A percentile compares a stretch with the other conserved stretches of the same genome.
Evolutionary conservation across 345 rosid genomes (phyloP).

Genomic region (Brassica nigra): DNA sequence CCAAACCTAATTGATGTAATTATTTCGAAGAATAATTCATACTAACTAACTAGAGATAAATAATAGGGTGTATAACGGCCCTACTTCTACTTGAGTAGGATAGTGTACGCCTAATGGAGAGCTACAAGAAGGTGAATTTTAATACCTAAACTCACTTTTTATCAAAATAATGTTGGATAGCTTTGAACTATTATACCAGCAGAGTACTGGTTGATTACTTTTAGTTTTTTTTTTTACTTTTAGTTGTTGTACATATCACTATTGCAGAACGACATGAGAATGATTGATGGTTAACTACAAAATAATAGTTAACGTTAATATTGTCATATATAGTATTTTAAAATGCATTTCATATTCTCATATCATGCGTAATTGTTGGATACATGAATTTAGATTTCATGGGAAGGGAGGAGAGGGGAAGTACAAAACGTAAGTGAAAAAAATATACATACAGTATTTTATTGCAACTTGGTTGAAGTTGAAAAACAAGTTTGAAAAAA

Average conservation of each 20-base stretch:
- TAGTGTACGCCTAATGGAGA: neutral
- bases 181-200: neutral
- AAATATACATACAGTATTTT: neutral
- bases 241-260: neutral
- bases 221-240: neutral
- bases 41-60: neutral
- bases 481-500: neutral
- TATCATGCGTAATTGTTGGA: neutral
- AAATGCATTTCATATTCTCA: neutral
- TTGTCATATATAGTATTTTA: neutral
- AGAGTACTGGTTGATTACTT: neutral
- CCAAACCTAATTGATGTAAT: neutral
- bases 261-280: neutral
- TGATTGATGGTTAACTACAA: neutral
- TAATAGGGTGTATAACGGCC: neutral
- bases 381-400: neutral
- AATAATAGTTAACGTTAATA: neutral
- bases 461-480: slow-evolving; percentile 24
- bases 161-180: neutral
- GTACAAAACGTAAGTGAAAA: neutral
- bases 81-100: neutral
- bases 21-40: neutral
- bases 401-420: neutral
- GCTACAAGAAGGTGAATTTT: neutral
- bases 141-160: neutral